A percentile compares a stretch with the other conserved stretches of the same genome.
Evolutionary conservation across 192 early-diverging fungal genomes (phyloP).

Genomic region (Backusella macrospora): DNA sequence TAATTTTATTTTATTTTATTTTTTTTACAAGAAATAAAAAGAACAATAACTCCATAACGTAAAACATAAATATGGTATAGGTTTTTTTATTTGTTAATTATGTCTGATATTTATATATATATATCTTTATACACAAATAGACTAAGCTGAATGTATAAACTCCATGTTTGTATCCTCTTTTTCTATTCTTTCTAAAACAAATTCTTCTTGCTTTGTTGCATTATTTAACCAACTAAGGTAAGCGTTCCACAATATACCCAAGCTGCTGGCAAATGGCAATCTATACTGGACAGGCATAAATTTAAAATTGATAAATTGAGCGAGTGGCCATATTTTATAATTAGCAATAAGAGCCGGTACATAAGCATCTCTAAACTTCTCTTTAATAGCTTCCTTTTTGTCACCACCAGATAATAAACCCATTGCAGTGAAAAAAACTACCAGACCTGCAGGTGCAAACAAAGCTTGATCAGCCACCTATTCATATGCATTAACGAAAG

Average conservation of each 20-base stretch:
- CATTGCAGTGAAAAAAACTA: conserved; percentile 66
- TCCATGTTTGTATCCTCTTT: conserved; percentile 6
- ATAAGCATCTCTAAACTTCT: conserved; percentile 62
- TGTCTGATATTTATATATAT: background rate
- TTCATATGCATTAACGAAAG: background rate
- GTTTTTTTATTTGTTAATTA: background rate
- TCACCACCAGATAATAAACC: conserved; percentile 58
- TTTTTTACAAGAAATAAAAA: background rate
- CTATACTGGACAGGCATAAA: conserved; percentile 67
- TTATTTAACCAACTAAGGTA: conserved; percentile 74
- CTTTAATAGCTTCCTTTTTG: conserved; percentile 50
- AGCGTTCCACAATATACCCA: conserved; percentile 77
- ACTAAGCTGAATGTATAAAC: background rate
- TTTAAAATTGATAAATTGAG: conserved; percentile 74
- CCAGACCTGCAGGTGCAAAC: conserved; percentile 73
- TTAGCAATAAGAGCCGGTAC: conserved; percentile 65
- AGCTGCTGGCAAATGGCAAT: conserved; percentile 70
- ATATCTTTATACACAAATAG: background rate
- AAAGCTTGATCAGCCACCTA: conserved; percentile 59
- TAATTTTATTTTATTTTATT: no score
- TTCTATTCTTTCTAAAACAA: conserved; percentile 1
- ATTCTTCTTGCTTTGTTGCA: conserved; percentile 30
- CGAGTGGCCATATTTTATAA: conserved; percentile 74
- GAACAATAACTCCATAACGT: background rate
- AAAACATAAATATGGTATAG: conserved; percentile 4